Evolutionary conservation across 2,329 filamentous ascomycete species (phyloP), one percentile per base, ranked within the genome.

Genomic region (Ustulina deusta): DNA sequence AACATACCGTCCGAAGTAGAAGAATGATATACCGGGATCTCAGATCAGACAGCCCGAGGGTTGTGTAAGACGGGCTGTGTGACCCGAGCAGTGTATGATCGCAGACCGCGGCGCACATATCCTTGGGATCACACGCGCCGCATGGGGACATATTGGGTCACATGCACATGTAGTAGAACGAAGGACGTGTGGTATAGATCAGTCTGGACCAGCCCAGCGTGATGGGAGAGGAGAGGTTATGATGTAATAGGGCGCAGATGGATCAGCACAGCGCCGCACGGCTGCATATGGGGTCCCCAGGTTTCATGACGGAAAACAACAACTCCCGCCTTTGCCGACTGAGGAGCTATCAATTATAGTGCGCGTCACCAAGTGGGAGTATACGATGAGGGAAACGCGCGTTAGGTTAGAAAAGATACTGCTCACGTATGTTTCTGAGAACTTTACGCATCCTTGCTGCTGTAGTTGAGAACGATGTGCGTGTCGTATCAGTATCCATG

Each of bases 51-150:
- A 48, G 44, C 34, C 32, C 7, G 32, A 61, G 58, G 46, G 34
- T 61, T 22, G 36, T 25, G 63, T 61, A 52, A 66, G 63, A 61
- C 58, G 57, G 63, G 27, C 22, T 40, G 57, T 61, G 25, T 29
- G 22, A 55, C 63, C 63, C 63, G 57, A 66, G 44, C 29, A 61
- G 32, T 44, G 38, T 48, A 40, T 27, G 22, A 55, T 46, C 17
- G 36, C 36, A 46, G 56, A 22, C 25, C 13, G n/a, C n/a, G n/a
- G n/a, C n/a, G n/a, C n/a, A n/a, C n/a, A n/a, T n/a, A n/a, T n/a
- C n/a, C n/a, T n/a, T n/a, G 48, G 32, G 9, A 29, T 15, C 4
- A n/a, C 22, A 38, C 36, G 25, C 42, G 61, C 46, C 46, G 20
- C 46, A 46, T 34, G 22, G 55, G 15, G 15, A 52, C 55, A 44